phyloP scores from a whole-genome alignment of 768 basidiomycete species.

The Tephrocybe sp. region DNA sequence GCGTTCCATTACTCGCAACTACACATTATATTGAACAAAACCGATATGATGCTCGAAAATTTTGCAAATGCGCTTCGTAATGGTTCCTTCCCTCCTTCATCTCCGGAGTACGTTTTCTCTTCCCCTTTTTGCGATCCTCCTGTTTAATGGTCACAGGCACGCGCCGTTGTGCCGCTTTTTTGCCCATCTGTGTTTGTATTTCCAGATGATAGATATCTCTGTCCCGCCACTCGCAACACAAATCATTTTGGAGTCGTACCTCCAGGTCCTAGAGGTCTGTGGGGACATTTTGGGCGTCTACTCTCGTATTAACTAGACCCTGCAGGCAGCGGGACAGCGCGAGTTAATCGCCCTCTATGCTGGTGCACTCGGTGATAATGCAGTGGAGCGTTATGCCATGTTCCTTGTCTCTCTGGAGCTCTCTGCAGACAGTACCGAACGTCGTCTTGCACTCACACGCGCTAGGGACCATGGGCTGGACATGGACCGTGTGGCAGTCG shows the following conservation, averaged over 20 bases:
- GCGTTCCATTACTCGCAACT: conserved; percentile 84
- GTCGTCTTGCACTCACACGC: conserved; percentile 67
- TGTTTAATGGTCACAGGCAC: conserved; percentile 42
- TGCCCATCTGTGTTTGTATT: conserved; percentile 87
- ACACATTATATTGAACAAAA: conserved; percentile 73
- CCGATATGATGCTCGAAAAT: conserved; percentile 63
- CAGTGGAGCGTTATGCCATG: conserved; percentile 87
- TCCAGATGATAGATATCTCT: conserved; percentile 76
- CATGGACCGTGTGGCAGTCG: conserved; percentile 73
- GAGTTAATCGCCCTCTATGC: conserved; percentile 94
- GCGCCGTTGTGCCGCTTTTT: conserved; percentile 84
- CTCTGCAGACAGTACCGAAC: conserved; percentile 59
- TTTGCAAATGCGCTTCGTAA: conserved; percentile 60
- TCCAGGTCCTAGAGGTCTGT: conserved; percentile 80
- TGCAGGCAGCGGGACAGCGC: conserved; percentile 70
- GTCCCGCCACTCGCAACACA: conserved; percentile 78
- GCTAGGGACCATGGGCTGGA: conserved; percentile 87
- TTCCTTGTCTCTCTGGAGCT: conserved; percentile 83
- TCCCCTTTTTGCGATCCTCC: not conserved
- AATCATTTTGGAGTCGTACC: conserved; percentile 83
- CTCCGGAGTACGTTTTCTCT: conserved; percentile 51
- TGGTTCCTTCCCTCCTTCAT: conserved; percentile 45
- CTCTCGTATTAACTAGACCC: not conserved
- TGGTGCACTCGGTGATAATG: conserved; percentile 85
- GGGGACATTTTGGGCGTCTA: not conserved